Percentiles rank a stretch among this genome's conserved stretches.
These are phyloP conservation scores for Talaromyces sp. DNA, from an alignment of 2,329 filamentous ascomycete genomes.

Conservation along the genomic window DNA sequence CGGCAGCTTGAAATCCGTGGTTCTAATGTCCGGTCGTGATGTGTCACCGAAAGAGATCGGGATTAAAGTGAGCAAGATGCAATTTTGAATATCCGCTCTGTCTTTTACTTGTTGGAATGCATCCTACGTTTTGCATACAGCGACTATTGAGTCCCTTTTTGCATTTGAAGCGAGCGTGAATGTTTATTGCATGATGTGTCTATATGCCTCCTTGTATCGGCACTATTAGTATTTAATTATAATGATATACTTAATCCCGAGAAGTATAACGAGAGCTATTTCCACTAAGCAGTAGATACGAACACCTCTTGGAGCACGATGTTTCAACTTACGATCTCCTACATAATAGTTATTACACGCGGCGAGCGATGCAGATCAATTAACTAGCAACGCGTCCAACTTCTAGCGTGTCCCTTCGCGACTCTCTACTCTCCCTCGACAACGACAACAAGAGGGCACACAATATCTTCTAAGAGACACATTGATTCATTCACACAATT, in stretches of 20 bases:
- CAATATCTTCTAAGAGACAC: not conserved
- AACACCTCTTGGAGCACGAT: not conserved
- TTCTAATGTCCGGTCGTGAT: slow-evolving; percentile 39
- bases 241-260: not conserved
- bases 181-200: not conserved
- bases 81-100: slow-evolving; percentile 1
- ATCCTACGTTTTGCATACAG: not conserved
- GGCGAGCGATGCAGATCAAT: not conserved
- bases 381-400: not conserved
- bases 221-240: not conserved
- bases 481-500: not conserved
- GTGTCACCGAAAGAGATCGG: slow-evolving; percentile 34
- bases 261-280: not conserved
- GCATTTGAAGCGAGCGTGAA: not conserved
- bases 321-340: not conserved
- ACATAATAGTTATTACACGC: no score
- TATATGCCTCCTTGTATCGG: not conserved
- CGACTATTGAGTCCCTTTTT: not conserved
- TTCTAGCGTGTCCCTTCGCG: not conserved
- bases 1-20: slow-evolving; percentile 42
- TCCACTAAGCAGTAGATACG: not conserved
- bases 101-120: not conserved
- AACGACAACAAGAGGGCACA: not conserved
- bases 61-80: slow-evolving; percentile 23
- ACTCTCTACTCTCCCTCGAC: not conserved